Evolutionary conservation across 1,139 yeast genomes (phyloP), one percentile per base, ranked within the genome.

Genomic region (Kurtzmaniella quercitrusa): DNA sequence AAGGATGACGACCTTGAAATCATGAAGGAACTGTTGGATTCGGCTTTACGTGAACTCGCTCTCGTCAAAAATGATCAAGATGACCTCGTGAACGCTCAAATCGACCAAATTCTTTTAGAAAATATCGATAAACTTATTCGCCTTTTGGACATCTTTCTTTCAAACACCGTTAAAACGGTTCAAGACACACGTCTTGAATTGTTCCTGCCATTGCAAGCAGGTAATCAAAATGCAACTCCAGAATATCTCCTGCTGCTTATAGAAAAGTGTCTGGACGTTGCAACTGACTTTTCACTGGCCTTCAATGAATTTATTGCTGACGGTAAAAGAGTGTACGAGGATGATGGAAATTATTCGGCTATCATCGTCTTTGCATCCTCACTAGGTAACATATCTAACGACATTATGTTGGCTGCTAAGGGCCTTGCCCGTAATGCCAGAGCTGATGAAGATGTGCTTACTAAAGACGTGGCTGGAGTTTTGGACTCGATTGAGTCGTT

Each of bases 1-100:
- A 85, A 82, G 57, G 94, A 87, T 46, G 82, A 85, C 45, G 96
- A 88, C 57, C 66, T 87, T 45, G 95, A 85, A 59, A 85, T 87
- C 50, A 77, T 86, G 34, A 89, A 83, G 54, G 91, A 85, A 59
- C 82, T 89, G 1, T 79, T 87, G 76, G 95, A 86, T 50, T 79
- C 79, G 49, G 87, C 94, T 1, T 69, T 87, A 42, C 66, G 66
- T 41, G 85, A 81, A 54, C 63, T 83, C 44, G 81, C 82, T 1
- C 73, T 75, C 21, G 65, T 82, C 34, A 84, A 79, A 53, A 66
- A 73, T 41, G 80, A 77, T 40, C 73, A 72, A 47, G 83, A 79
- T 44, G 71, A 73, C 37, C 75, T 81, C 11, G 69, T 78, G 29
- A 78, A 78, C 52, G 82, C 80, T 25, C 81, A 81, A 55, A 77